A percentile compares a stretch with the other conserved stretches of the same genome.
These are phyloP conservation scores for Neonectria sp. DNA, from an alignment of 2,329 filamentous ascomycete species.

Conservation along the genomic window DNA sequence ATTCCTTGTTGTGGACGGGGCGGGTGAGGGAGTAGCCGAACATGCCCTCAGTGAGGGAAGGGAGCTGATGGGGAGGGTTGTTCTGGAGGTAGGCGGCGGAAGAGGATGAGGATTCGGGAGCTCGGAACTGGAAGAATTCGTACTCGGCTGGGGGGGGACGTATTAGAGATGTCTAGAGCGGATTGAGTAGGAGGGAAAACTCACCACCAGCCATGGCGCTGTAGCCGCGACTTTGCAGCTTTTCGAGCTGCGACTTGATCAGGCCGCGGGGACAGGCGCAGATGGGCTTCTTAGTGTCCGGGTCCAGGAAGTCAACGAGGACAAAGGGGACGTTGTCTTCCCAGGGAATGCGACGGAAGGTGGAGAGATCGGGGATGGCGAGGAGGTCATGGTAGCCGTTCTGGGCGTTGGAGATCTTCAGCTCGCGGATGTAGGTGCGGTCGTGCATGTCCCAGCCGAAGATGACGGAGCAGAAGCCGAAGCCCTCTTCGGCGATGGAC, in stretches of 20 bases:
- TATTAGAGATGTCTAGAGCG: neutral
- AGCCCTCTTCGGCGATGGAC: constrained; percentile 83
- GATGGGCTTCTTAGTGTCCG: constrained; percentile 79
- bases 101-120: constrained; percentile 73
- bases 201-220: constrained; percentile 91
- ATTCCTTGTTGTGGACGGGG: constrained; percentile 91
- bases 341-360: constrained; percentile 90
- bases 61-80: constrained; percentile 81
- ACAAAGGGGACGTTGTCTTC: constrained; percentile 90
- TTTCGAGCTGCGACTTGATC: constrained; percentile 77
- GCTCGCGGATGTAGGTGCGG: constrained; percentile 87
- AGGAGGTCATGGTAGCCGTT: constrained; percentile 92
- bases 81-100: constrained; percentile 82
- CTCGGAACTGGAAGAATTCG: constrained; percentile 93
- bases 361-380: constrained; percentile 83
- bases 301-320: constrained; percentile 86
- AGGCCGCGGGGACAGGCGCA: constrained; percentile 86
- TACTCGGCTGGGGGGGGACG: constrained; percentile 79
- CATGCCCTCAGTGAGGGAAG: constrained; percentile 91
- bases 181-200: constrained; percentile 46
- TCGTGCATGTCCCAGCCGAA: constrained; percentile 99
- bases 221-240: constrained; percentile 78
- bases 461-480: constrained; percentile 94
- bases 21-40: constrained; percentile 94
- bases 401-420: constrained; percentile 89